Percentiles rank a stretch among this genome's conserved stretches.
phyloP scores from a whole-genome alignment of 2,329 filamentous ascomycete genomes.

The Colletotrichum viniferum region DNA sequence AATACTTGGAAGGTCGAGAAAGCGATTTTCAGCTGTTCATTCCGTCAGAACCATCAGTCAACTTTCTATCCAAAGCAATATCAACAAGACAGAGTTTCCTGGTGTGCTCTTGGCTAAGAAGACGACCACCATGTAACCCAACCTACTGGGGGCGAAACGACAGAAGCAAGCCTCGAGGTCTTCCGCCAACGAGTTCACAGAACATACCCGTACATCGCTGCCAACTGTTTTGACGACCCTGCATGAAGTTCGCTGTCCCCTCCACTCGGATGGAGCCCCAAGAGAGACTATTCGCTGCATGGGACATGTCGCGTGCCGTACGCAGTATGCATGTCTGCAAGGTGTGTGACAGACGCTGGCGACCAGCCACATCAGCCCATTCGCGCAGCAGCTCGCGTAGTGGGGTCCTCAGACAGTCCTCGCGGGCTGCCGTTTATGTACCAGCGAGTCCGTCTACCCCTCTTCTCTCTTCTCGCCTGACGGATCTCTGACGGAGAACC shows the following conservation, averaged over 20 bases:
- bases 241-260: neutral
- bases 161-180: neutral
- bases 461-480: neutral
- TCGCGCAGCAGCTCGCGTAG: slow-evolving; percentile 2
- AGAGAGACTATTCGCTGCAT: neutral
- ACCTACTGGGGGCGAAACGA: neutral
- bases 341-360: neutral
- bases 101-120: neutral
- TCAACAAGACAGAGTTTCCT: neutral
- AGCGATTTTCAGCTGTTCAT: neutral
- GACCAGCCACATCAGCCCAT: slow-evolving; percentile 2
- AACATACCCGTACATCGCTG: neutral
- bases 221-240: neutral
- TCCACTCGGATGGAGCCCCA: neutral
- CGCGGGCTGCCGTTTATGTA: neutral
- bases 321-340: neutral
- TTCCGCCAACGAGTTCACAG: neutral
- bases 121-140: neutral
- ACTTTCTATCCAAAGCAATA: neutral
- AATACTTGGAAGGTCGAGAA: neutral
- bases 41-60: neutral
- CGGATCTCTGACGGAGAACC: neutral
- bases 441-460: neutral
- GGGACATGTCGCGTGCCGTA: neutral
- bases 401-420: neutral